Base-by-base conservation (phyloP, 257 asterid species). In the Scutellaria baicalensis region DNA sequence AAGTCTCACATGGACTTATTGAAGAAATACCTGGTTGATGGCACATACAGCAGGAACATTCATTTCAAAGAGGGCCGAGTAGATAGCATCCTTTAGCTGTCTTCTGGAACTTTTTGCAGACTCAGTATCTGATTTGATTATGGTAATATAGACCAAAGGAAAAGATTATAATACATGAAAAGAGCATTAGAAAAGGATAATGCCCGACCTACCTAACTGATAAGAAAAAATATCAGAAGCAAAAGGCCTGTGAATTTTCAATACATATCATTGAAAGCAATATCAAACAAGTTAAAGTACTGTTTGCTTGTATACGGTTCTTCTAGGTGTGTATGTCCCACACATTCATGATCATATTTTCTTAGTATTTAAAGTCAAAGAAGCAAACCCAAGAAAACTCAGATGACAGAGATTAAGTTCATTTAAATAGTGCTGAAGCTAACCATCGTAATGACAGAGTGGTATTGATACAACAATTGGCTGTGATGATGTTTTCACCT, bases 1-100 rank as follows among this genome's bases (percentile, higher is more conserved):
- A 43, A 18, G 51, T 49, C 33, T 64, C 27, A 16, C 50, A 21
- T 31, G 38, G 35, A 61, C 12, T 39, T 64, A 67, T 47, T 23
- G 74, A 70, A 70, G 65, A 36, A 55, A 10, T 77, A 91, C 99
- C 99, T 94, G 99, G 84, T 83, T 84, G 82, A 94, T 83, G 75
- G 97, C 96, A 85, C 97, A 94, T 45, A 94, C 93, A 71, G 97
- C 95, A 71, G 97, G 99, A 77, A 89, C 96, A 76, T 94, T 80
- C 97, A 94, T 81, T 78, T 94, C 96, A 78, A 94, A 94, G 62
- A 94, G 82, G 58, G 97, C 83, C 13, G 93, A 50, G 80, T 85
- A 84, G 66, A 94, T 88, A 65, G 91, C 88, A 63, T 91, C 92
- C 75, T 79, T 82, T 59, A 91, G 87, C 82, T 88, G 97, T 55